phyloP scores from a whole-genome alignment of 2,329 filamentous ascomycete species.

The Scytalidium lignicola region DNA sequence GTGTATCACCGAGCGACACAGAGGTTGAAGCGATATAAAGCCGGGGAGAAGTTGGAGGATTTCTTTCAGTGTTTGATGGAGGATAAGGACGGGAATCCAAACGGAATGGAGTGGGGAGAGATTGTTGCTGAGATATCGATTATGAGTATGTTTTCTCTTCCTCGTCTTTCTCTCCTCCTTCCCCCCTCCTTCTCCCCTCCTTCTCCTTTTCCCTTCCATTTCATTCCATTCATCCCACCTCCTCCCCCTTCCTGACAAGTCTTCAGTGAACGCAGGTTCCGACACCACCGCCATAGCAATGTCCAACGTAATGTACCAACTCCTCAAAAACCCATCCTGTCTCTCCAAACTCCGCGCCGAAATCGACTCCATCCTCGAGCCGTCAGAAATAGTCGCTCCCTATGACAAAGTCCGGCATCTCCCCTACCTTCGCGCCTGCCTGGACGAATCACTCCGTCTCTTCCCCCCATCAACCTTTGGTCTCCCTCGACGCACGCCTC shows the following conservation, averaged over 20 bases:
- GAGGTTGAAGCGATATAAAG: conserved; percentile 39
- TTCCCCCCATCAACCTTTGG: conserved; percentile 38
- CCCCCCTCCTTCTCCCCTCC: background rate
- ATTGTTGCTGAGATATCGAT: conserved; percentile 50
- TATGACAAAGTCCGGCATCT: conserved; percentile 47
- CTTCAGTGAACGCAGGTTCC: conserved; percentile 37
- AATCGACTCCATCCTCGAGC: conserved; percentile 38
- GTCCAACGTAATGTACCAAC: conserved; percentile 46
- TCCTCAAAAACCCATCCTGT: conserved; percentile 41
- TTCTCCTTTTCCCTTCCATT: conserved; percentile 4
- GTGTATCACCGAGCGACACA: conserved; percentile 39
- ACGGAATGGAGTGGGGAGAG: conserved; percentile 50
- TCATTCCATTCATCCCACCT: no score
- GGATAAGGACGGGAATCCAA: conserved; percentile 34
- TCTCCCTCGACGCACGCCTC: conserved; percentile 39
- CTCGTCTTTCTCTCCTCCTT: conserved; percentile 36
- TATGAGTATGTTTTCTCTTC: conserved; percentile 40
- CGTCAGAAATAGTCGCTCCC: conserved; percentile 37
- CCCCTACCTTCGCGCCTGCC: conserved; percentile 45
- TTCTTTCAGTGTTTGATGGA: conserved; percentile 54
- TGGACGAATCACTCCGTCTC: conserved; percentile 45
- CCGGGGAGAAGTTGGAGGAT: conserved; percentile 51
- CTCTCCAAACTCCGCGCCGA: conserved; percentile 37
- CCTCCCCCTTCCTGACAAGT: background rate
- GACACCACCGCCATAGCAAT: conserved; percentile 47